Evolutionary conservation across 106 monocot genomes (phyloP), one percentile per base, ranked within the genome.

Genomic region (Allium fistulosum): DNA sequence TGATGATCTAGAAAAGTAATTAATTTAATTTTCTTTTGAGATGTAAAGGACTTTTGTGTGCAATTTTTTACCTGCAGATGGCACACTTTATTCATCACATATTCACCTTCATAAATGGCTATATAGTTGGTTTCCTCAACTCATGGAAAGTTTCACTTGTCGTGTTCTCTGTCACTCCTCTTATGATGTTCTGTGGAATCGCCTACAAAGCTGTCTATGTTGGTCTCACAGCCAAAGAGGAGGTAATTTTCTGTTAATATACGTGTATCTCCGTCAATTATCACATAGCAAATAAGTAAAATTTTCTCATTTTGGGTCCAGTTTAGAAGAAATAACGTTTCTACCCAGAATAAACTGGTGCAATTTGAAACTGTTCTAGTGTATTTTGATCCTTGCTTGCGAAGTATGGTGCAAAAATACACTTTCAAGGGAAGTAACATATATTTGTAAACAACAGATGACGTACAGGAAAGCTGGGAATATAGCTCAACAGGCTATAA

Each of bases 401-500:
- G 3, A 2, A 3, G 28, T 37, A 37, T 37, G 37, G 37, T 37
- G 37, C 37, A 37, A 37, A 37, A 37, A 37, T 37, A 37, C 37
- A 5, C 37, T 37, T 37, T 37, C 37, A 37, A 37, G 37, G 37
- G 37, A 37, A 37, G 37, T 37, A 37, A 37, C 37, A 37, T 2
- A 37, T 37, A 37, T 37, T 37, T 37, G 37, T 37, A 37, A 37
- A 37, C n/a, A 59, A 59, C 27, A 82, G 82, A 69, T 71, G 11
- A 78, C 82, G 15, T 83, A 83, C 14, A 49, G 66, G 37, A 71
- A 64, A 22, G 82, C 78, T 3, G 75, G 75, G 0, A 68, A 66
- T 51, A 46, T 83, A 71, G 82, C 78, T 11, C 82, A 83, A 56
- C 82, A 83, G 17, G 82, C 78, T 10, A 78, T 83, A 28, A 78